Conservation (phyloP, 345 rosid genomes). For the Hibiscus syriacus region DNA sequence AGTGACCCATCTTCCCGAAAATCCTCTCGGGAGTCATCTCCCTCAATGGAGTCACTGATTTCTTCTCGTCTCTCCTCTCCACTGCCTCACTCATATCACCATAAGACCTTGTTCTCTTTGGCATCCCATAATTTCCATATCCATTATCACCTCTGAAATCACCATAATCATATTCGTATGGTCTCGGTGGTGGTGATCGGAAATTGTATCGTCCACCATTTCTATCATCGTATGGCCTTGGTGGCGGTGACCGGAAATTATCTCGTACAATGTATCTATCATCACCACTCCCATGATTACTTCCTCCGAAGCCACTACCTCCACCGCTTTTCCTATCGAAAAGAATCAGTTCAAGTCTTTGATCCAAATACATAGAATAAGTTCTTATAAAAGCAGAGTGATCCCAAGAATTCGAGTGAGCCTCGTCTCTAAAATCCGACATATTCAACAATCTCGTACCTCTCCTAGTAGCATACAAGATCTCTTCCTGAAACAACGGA, state of each 20-base stretch:
- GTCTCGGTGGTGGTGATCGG: constrained; percentile 62
- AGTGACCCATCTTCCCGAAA: constrained; percentile 74
- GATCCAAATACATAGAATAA: constrained; percentile 70
- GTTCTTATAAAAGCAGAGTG: constrained; percentile 67
- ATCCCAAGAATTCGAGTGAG: constrained; percentile 85
- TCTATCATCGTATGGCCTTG: constrained; percentile 38
- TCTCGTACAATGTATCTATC: constrained; percentile 29
- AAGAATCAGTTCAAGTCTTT: constrained; percentile 56
- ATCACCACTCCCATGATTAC: constrained; percentile 15
- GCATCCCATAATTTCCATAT: constrained; percentile 33
- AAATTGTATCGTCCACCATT: constrained; percentile 36
- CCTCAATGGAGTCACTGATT: constrained; percentile 49
- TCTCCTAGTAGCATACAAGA: constrained; percentile 58
- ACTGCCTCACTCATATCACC: constrained; percentile 63
- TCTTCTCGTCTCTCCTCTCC: constrained; percentile 32
- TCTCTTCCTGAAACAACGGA: constrained; percentile 66
- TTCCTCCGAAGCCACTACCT: constrained; percentile 13
- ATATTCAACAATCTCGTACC: constrained; percentile 79
- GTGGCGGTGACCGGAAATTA: constrained; percentile 68
- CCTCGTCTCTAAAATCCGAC: constrained; percentile 76
- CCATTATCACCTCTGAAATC: constrained; percentile 31
- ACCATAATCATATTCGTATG: constrained; percentile 49
- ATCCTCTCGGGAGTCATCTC: constrained; percentile 76
- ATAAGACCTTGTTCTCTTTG: constrained; percentile 55
- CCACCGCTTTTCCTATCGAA: constrained; percentile 28